phyloP scores from a whole-genome alignment of 2,329 filamentous ascomycete species.

The Albophoma yamanashiensis region DNA sequence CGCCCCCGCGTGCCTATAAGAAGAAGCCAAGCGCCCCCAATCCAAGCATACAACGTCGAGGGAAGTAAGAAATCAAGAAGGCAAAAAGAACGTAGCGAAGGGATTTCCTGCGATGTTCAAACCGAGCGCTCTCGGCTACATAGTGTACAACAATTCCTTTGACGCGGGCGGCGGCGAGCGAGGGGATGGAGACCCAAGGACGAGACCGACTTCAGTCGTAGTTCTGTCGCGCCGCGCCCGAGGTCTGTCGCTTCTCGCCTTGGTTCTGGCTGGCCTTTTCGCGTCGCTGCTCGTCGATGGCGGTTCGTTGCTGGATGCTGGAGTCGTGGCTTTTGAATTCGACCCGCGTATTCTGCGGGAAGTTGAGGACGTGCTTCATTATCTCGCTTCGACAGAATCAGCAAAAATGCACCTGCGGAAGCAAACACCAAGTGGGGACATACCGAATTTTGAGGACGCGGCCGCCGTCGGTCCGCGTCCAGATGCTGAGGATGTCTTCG shows the following conservation, averaged over 20 bases:
- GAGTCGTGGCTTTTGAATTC: conserved; percentile 95
- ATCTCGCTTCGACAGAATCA: conserved; percentile 57
- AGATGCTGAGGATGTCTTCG: conserved; percentile 95
- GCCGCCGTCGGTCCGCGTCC: conserved; percentile 88
- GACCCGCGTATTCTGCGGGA: conserved; percentile 81
- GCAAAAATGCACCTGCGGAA: background rate
- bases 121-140: background rate
- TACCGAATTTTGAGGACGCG: conserved; percentile 95
- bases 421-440: conserved; percentile 17
- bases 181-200: background rate
- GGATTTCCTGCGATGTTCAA: background rate
- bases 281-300: conserved; percentile 83
- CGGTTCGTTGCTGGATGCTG: conserved; percentile 83
- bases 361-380: conserved; percentile 79
- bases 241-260: conserved; percentile 26
- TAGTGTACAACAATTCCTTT: conserved; percentile 1
- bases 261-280: conserved; percentile 57
- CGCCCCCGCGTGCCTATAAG: background rate
- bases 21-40: background rate
- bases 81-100: background rate
- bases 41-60: background rate
- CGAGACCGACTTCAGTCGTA: conserved; percentile 14
- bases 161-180: background rate
- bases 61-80: background rate
- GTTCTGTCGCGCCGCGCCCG: conserved; percentile 19